Evolutionary conservation across 441 rosid species (phyloP).

Genomic region (Croton laevigatus): DNA sequence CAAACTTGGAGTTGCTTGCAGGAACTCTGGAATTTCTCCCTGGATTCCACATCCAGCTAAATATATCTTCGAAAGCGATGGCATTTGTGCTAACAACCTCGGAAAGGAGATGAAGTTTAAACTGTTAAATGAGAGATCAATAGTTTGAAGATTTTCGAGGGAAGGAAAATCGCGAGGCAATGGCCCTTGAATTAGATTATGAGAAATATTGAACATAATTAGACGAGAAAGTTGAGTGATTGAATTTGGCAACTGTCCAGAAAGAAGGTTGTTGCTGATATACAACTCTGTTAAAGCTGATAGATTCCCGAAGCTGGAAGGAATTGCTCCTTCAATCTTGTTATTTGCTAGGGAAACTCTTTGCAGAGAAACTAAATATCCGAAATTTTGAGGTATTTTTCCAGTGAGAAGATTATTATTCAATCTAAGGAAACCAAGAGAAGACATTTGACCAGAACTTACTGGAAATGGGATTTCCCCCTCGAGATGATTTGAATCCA

Average conservation of each 20-base stretch:
- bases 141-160: conserved; percentile 45
- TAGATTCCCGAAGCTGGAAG: conserved; percentile 41
- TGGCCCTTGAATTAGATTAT: conserved; percentile 41
- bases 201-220: conserved; percentile 35
- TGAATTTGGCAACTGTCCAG: conserved; percentile 38
- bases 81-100: conserved; percentile 33
- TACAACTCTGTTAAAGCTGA: conserved; percentile 46
- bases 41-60: conserved; percentile 46
- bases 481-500: conserved; percentile 42
- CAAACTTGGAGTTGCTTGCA: conserved; percentile 40
- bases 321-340: conserved; percentile 45
- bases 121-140: conserved; percentile 49
- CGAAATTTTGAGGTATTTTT: conserved; percentile 33
- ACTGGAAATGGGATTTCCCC: conserved; percentile 43
- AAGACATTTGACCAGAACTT: conserved; percentile 34
- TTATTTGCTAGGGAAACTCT: conserved; percentile 50
- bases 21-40: conserved; percentile 42
- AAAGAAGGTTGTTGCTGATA: conserved; percentile 36
- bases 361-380: conserved; percentile 40
- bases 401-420: conserved; percentile 45
- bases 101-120: conserved; percentile 43
- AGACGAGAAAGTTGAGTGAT: conserved; percentile 37
- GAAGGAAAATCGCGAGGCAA: conserved; percentile 41
- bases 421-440: conserved; percentile 44
- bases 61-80: conserved; percentile 41